Base-by-base conservation (phyloP, 2,329 filamentous ascomycete species). In the Alternaria triticimaculans region DNA sequence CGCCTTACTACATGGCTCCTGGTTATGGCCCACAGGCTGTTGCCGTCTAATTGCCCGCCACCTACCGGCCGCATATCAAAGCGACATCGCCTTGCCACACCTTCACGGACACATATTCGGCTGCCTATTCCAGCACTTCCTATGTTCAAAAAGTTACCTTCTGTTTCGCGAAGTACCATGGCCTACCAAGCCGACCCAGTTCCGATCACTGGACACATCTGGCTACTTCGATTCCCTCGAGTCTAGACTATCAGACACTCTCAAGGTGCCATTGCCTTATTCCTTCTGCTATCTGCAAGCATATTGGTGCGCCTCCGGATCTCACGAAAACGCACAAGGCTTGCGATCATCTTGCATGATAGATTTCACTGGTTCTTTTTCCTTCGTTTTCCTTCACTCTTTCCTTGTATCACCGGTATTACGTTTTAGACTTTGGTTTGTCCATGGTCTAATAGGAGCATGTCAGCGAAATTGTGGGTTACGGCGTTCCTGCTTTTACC, bases 1-100 rank as follows among this genome's bases (percentile, higher is more conserved):
- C 76, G 41, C 69, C 77, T 12, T 80, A 80, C 70, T 78, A 79
- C 65, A 80, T 80, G 79, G 72, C 77, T 25, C 71, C 76, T 50
- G 76, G 78, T 25, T 80, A 78, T 57, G 79, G 78, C 55, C 76
- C 79, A 55, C 79, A 80, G 71, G 72, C 79, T 64, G 78, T 80
- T 48, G 73, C 78, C 46, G 79, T 73, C 60, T 74, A 70, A 67
- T 54, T 21, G 14, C 33, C 50, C 59, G 53, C 46, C 56, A n/a
- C 28, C 21, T 23, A 45, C 26, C 11, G 48, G 51, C 46, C 33
- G 46, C 54, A 44, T n/a, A n/a, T 37, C 30, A 50, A 41, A 18
- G 43, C 23, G 41, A 61, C 49, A 51, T 53, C 43, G 48, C 49
- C 55, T 58, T 21, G 46, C 48, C 59, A 46, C 48, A 51, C 33